Base-by-base conservation (phyloP, 345 rosid species). In the Mallotus nudiflorus region DNA sequence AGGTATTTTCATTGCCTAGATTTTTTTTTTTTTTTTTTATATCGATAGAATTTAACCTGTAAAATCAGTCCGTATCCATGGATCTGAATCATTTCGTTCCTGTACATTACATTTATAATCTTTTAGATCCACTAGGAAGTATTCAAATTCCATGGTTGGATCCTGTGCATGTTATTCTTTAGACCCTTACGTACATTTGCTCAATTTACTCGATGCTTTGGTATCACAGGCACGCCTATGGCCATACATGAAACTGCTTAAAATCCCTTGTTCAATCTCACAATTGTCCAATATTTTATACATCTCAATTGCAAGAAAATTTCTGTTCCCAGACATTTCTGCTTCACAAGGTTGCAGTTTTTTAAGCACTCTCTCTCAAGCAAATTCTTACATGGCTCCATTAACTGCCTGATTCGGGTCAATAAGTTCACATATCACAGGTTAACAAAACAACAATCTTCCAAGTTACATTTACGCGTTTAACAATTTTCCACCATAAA, bases 41-140 rank as follows among this genome's bases (percentile, higher is more conserved):
- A 12, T 55, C 56, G 6, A 24, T 40, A 46, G 57, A 58, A 46
- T 50, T 18, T 70, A 4, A 9, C 29, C 66, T 59, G 66, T 70
- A 5, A 70, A 60, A 64, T 35, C 18, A 33, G 24, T 15, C 46
- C n/a, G 19, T 16, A 28, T 13, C 11, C 58, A 27, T 39, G 42
- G 57, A 42, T 65, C 44, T 31, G 40, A 44, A 28, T 54, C 54
- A 66, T 48, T 56, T 6, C 11, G 8, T 5, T 60, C 58, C 22
- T 69, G 25, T 10, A 59, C 25, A 24, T 49, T 37, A 10, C 24
- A 39, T 53, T 25, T 20, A 35, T 18, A 39, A 5, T 27, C 16
- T 67, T 53, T 10, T 29, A 8, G 25, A 27, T 37, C 33, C 48
- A 66, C 9, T 35, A 27, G 25, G 61, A 52, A 37, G 56, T n/a